Conservation (phyloP, 2,329 filamentous ascomycete genomes). For the Aspergillus costaricaensis region DNA sequence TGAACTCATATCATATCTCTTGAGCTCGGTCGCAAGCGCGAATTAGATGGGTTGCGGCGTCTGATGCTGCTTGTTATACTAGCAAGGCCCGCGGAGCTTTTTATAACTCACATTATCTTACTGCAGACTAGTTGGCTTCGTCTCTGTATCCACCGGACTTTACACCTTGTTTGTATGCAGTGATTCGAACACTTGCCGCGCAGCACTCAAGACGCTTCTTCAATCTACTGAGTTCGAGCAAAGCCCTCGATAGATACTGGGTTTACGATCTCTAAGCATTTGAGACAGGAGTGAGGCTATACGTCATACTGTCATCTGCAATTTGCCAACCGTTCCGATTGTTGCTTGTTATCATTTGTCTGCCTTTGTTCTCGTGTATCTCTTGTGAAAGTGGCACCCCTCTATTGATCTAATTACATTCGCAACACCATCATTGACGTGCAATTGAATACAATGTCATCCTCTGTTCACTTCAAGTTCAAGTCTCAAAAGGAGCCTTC, state of each 20-base stretch:
- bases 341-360: constrained; percentile 20
- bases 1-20: neutral
- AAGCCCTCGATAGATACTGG: constrained; percentile 29
- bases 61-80: constrained; percentile 21
- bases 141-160: constrained; percentile 35
- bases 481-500: constrained; percentile 97
- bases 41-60: constrained; percentile 14
- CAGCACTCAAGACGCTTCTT: constrained; percentile 31
- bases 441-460: constrained; percentile 70
- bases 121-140: constrained; percentile 22
- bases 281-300: constrained; percentile 19
- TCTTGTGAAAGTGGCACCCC: constrained; percentile 29
- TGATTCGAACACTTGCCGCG: constrained; percentile 28
- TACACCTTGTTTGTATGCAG: constrained; percentile 38
- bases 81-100: constrained; percentile 16
- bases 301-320: constrained; percentile 21
- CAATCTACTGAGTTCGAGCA: constrained; percentile 29
- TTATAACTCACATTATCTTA: constrained; percentile 16
- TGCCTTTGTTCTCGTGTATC: constrained; percentile 28
- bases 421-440: constrained; percentile 30
- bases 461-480: constrained; percentile 99
- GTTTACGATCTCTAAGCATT: constrained; percentile 26
- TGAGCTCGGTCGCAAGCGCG: constrained; percentile 2
- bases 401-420: constrained; percentile 34
- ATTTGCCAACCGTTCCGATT: constrained; percentile 19